phyloP scores from a whole-genome alignment of 768 basidiomycete species.

The Cystoderma amianthinum region DNA sequence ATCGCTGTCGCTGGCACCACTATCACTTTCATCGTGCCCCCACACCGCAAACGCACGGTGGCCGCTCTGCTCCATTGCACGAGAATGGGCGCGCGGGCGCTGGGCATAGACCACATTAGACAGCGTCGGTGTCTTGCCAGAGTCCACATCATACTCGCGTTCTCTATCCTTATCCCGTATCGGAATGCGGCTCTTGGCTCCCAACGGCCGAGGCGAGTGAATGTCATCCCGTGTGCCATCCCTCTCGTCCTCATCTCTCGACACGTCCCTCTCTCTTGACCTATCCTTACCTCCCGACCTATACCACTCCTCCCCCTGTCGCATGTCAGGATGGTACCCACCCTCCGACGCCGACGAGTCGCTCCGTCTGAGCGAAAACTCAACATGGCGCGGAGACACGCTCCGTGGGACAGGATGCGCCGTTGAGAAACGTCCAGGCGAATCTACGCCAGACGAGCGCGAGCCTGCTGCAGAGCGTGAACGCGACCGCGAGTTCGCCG shows the following conservation, averaged over 20 bases:
- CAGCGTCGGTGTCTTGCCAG: constrained; percentile 58
- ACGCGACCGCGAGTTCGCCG: constrained; percentile 31
- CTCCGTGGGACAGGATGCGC: constrained; percentile 42
- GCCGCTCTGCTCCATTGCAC: constrained; percentile 30
- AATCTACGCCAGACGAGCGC: constrained; percentile 52
- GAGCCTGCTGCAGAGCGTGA: constrained; percentile 35
- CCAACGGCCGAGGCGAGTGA: constrained; percentile 20
- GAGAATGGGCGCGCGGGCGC: constrained; percentile 26
- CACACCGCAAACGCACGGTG: constrained; percentile 74
- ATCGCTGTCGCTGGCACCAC: constrained; percentile 72
- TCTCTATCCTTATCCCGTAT: too few species aligned
- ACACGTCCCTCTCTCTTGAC: too few species aligned
- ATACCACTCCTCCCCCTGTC: too few species aligned
- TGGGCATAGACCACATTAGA: constrained; percentile 27
- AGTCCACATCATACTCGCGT: constrained; percentile 49
- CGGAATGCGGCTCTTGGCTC: constrained; percentile 52
- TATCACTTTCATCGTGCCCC: constrained; percentile 87
- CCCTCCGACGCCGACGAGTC: constrained; percentile 32
- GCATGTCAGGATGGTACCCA: too few species aligned
- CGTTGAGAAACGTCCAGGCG: constrained; percentile 52
- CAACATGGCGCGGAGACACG: constrained; percentile 44
- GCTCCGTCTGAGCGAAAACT: constrained; percentile 23
- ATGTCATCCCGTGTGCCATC: constrained; percentile 26
- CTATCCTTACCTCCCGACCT: too few species aligned
- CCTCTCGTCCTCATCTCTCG: too few species aligned